Conservation (phyloP, 176 grass and related monocot species). For the Triticum monococcum region DNA sequence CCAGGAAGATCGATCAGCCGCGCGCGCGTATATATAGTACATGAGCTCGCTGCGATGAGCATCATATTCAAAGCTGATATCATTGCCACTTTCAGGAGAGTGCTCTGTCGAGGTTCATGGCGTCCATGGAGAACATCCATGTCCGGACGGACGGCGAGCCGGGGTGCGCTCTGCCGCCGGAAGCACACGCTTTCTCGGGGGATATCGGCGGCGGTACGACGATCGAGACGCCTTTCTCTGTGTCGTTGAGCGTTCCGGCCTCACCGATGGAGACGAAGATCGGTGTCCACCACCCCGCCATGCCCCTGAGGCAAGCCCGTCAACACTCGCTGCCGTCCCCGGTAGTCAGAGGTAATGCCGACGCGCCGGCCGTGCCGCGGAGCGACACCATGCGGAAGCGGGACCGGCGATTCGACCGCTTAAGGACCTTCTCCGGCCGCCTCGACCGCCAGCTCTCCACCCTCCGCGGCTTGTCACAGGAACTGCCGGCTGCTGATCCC, state of each 20-base stretch:
- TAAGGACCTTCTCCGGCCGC: conserved; percentile 79
- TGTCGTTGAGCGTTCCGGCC: no score
- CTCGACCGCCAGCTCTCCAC: conserved; percentile 73
- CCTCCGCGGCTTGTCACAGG: conserved; percentile 48
- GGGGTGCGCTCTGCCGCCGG: no score
- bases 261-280: not conserved
- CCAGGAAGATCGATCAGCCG: no score
- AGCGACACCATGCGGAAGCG: conserved; percentile 42
- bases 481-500: not conserved
- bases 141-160: not conserved
- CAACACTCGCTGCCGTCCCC: conserved; percentile 38
- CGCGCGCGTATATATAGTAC: no score
- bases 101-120: not conserved
- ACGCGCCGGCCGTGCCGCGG: not conserved
- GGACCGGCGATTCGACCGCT: conserved; percentile 60
- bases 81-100: not conserved
- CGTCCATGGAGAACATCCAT: not conserved
- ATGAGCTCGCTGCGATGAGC: no score
- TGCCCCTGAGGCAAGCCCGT: not conserved
- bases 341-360: not conserved
- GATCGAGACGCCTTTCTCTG: no score
- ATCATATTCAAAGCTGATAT: no score
- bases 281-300: no score
- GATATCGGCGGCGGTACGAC: no score
- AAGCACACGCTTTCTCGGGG: no score